These are phyloP conservation scores for Talaromyces sp. DNA, from an alignment of 2,329 filamentous ascomycete genomes.

Conservation along the genomic window DNA sequence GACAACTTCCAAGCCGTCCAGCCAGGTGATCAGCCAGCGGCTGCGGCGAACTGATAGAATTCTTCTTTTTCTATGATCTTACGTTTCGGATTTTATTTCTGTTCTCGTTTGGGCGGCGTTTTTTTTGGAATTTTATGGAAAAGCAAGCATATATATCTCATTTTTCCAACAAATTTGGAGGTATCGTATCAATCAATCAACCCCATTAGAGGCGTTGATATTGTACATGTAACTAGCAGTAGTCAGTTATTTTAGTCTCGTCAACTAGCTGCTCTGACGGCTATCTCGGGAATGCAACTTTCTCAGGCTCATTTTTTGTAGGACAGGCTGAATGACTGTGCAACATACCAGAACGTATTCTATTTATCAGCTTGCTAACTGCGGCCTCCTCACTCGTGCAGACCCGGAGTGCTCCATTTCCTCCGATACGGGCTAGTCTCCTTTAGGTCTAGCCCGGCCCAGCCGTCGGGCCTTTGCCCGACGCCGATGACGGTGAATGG, in stretches of 20 bases:
- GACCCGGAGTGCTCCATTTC: not conserved
- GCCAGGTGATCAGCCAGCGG: not conserved
- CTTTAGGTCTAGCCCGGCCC: not conserved
- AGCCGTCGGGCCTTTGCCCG: not conserved
- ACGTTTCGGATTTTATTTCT: not conserved
- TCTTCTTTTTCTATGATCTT: not conserved
- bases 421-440: not conserved
- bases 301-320: not conserved
- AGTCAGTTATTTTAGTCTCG: not conserved
- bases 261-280: not conserved
- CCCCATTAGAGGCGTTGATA: not conserved
- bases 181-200: not conserved
- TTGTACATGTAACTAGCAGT: not conserved
- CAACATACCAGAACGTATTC: not conserved
- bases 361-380: not conserved
- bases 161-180: not conserved
- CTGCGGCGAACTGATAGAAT: not conserved
- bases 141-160: not conserved
- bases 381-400: not conserved
- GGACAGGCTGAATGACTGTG: not conserved
- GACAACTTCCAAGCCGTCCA: conserved; percentile 70
- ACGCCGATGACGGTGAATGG: not conserved
- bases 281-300: not conserved
- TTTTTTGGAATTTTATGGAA: not conserved
- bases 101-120: not conserved